phyloP scores from a whole-genome alignment of 441 rosid genomes.

The Isatis lusitanica region DNA sequence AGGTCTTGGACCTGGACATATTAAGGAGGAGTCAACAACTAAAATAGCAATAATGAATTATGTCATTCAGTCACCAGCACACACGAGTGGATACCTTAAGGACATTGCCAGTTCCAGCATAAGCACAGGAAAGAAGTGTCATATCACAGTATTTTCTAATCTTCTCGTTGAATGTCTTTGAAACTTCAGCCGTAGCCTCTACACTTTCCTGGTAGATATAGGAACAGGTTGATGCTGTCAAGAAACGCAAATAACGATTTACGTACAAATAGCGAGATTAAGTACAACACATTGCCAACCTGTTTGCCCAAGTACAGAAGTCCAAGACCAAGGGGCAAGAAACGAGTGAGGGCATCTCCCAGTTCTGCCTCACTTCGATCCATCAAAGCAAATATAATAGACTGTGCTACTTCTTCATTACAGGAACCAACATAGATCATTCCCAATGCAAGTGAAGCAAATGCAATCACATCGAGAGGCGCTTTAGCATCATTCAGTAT shows the following conservation, averaged over 20 bases:
- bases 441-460: constrained; percentile 82
- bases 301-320: constrained; percentile 90
- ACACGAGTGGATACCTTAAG: constrained; percentile 53
- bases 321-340: constrained; percentile 83
- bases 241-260: background rate
- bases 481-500: constrained; percentile 61
- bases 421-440: constrained; percentile 86
- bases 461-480: constrained; percentile 76
- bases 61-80: constrained; percentile 17
- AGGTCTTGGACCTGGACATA: constrained; percentile 73
- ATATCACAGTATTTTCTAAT: constrained; percentile 76
- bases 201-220: constrained; percentile 59
- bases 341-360: constrained; percentile 69
- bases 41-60: background rate
- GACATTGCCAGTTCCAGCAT: constrained; percentile 92
- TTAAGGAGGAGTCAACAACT: background rate
- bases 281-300: constrained; percentile 42
- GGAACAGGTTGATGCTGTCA: constrained; percentile 18
- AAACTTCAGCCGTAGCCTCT: constrained; percentile 83
- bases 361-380: constrained; percentile 73
- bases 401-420: constrained; percentile 83
- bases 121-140: constrained; percentile 86
- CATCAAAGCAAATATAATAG: constrained; percentile 73
- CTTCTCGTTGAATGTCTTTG: constrained; percentile 78
- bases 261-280: background rate